Conservation (phyloP, 2,329 filamentous ascomycete species). For the Scedosporium apiospermum region DNA sequence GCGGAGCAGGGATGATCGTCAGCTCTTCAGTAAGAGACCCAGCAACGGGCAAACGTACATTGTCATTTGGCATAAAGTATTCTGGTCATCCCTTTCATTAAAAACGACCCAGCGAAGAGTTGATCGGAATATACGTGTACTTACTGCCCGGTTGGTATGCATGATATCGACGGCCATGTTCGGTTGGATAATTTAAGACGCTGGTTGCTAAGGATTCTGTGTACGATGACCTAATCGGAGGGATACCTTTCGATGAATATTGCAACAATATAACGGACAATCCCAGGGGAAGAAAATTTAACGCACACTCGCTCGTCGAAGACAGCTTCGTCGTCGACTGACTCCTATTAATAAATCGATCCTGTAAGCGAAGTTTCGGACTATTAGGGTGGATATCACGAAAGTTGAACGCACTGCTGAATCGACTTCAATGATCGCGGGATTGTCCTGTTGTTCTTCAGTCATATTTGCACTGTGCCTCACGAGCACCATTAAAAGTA, state of each 20-base stretch:
- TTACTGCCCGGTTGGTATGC: constrained; percentile 21
- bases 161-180: constrained; percentile 23
- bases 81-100: constrained; percentile 7
- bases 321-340: not conserved
- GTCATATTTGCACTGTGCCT: too few species aligned
- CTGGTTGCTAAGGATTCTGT: constrained; percentile 18
- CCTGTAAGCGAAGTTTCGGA: too few species aligned
- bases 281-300: not conserved
- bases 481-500: too few species aligned
- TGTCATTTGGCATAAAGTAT: constrained; percentile 9
- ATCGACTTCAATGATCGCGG: too few species aligned
- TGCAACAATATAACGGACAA: not conserved
- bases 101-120: not conserved
- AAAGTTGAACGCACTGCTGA: too few species aligned
- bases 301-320: not conserved
- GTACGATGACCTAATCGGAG: constrained; percentile 3
- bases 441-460: too few species aligned
- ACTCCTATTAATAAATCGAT: not conserved
- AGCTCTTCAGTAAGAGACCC: not conserved
- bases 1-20: constrained; percentile 13
- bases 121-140: not conserved
- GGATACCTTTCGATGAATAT: not conserved
- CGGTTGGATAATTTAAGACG: constrained; percentile 17
- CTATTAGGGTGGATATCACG: too few species aligned
- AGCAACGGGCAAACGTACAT: not conserved